Evolutionary conservation across 2,329 filamentous ascomycete genomes (phyloP).

Genomic region (Exophiala viscosa): DNA sequence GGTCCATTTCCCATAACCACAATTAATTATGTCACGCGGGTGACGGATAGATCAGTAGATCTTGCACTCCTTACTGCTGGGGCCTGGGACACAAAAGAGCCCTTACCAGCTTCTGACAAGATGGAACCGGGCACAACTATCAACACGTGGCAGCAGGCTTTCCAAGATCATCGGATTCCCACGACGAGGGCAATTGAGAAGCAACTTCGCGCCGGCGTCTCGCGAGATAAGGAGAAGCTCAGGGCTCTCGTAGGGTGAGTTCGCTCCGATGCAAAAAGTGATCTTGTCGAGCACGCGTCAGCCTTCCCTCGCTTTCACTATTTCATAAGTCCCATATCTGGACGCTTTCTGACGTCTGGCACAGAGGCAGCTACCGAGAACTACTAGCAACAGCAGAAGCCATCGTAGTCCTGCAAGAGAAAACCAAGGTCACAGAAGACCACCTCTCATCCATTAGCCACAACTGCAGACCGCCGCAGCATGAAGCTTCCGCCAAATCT

Average conservation of each 20-base stretch:
- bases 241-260: conserved; percentile 62
- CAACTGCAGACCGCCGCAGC: conserved; percentile 62
- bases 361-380: conserved; percentile 71
- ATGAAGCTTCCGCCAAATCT: not conserved
- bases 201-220: conserved; percentile 59
- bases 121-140: conserved; percentile 17
- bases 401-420: conserved; percentile 82
- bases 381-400: conserved; percentile 87
- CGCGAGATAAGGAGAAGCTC: conserved; percentile 63
- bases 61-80: too few relatives aligned
- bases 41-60: too few relatives aligned
- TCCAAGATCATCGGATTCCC: conserved; percentile 59
- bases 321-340: not conserved
- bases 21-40: too few relatives aligned
- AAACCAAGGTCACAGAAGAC: conserved; percentile 71
- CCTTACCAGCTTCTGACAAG: not conserved
- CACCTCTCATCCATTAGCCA: conserved; percentile 69
- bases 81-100: too few relatives aligned
- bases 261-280: not conserved
- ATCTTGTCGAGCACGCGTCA: too few relatives aligned
- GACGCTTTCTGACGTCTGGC: conserved; percentile 7
- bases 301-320: too few relatives aligned
- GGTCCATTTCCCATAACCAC: too few relatives aligned
- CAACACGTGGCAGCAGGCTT: conserved; percentile 61
- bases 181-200: conserved; percentile 61